A percentile compares a stretch with the other conserved stretches of the same genome.
phyloP scores from a whole-genome alignment of 2,329 filamentous ascomycete species.

The Ophiostoma ulmi region DNA sequence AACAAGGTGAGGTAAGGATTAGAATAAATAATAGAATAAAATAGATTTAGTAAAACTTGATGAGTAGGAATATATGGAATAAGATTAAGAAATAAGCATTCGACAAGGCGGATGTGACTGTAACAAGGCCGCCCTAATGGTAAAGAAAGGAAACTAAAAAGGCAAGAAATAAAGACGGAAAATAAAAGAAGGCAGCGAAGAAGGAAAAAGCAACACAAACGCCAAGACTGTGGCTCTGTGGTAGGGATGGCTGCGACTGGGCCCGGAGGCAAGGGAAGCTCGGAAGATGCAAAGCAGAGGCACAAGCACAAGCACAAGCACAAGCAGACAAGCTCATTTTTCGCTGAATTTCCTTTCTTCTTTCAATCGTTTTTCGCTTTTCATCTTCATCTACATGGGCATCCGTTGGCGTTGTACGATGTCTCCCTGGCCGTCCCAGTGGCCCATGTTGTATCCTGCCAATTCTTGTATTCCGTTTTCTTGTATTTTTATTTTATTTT shows the following conservation, averaged over 20 bases:
- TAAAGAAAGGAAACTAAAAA: not conserved
- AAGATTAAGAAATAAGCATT: not conserved
- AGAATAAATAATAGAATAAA: not conserved
- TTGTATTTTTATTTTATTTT: not conserved
- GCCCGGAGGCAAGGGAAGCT: constrained; percentile 16
- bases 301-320: no score
- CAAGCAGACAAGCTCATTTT: no score
- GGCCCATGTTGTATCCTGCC: not conserved
- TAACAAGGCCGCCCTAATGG: not conserved
- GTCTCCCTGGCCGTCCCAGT: not conserved
- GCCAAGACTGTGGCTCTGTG: not conserved
- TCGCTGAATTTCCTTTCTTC: not conserved
- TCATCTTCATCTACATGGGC: not conserved
- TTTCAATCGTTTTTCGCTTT: not conserved
- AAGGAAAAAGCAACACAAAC: constrained; percentile 9
- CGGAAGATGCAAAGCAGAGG: not conserved
- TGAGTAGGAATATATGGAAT: not conserved
- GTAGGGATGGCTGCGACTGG: constrained; percentile 16
- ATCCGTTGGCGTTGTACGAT: not conserved
- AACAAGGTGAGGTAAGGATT: not conserved
- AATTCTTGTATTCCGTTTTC: not conserved
- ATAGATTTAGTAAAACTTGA: not conserved
- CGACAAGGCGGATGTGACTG: not conserved
- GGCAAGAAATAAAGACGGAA: not conserved
- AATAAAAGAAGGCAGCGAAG: not conserved